A percentile compares a stretch with the other conserved stretches of the same genome.
These are phyloP conservation scores for Wallemia ichthyophaga DNA, from an alignment of 1,284 basidiomycete species.

Conservation along the genomic window DNA sequence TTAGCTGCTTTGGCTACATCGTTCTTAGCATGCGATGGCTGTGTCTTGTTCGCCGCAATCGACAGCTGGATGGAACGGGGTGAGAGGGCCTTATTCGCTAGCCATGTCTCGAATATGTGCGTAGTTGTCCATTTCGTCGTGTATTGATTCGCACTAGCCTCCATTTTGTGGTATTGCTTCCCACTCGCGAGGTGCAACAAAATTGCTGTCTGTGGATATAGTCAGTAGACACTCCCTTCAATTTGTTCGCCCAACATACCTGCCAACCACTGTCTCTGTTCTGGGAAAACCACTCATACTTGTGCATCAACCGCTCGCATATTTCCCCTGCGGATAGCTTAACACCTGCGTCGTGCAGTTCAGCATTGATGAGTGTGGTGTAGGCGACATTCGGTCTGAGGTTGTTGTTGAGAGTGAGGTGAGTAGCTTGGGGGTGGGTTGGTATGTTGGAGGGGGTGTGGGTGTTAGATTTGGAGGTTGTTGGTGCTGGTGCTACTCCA, in stretches of 20 bases:
- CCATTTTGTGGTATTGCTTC: neutral
- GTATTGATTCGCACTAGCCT: neutral
- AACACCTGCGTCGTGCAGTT: neutral
- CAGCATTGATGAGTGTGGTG: neutral
- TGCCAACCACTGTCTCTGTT: neutral
- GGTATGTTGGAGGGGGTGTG: neutral
- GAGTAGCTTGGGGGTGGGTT: neutral
- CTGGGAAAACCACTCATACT: neutral
- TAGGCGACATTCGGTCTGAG: neutral
- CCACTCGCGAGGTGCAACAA: neutral
- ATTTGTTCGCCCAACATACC: neutral
- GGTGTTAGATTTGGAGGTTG: neutral
- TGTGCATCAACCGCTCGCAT: neutral
- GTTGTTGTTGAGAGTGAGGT: neutral
- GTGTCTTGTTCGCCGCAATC: neutral
- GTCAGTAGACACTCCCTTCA: neutral
- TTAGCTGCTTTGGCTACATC: neutral
- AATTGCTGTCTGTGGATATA: neutral
- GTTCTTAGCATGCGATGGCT: neutral
- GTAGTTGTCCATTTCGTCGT: neutral
- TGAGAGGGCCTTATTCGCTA: neutral
- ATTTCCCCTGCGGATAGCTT: neutral
- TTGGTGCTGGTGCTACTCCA: neutral
- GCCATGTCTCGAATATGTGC: neutral
- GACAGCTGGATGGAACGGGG: neutral